phyloP scores from a whole-genome alignment of 2,329 filamentous ascomycete species.

The Fusarium verrucosum region DNA sequence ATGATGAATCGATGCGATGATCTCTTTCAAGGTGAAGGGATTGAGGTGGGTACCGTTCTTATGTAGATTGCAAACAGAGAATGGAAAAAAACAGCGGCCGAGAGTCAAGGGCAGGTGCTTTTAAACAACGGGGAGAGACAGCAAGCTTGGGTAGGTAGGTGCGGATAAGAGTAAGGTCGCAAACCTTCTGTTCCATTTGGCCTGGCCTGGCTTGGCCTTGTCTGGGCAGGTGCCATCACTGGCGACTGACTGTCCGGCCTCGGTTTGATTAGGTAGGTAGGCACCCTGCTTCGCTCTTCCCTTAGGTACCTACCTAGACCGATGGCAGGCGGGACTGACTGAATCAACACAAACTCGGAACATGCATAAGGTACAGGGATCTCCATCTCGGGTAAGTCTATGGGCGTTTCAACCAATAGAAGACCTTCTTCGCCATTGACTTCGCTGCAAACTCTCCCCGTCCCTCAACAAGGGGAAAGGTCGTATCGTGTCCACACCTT shows the following conservation, averaged over 20 bases:
- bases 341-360: constrained; percentile 27
- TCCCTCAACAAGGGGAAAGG: constrained; percentile 32
- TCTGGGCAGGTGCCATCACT: constrained; percentile 35
- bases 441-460: constrained; percentile 26
- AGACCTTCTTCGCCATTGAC: constrained; percentile 22
- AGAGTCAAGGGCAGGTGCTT: constrained; percentile 35
- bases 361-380: constrained; percentile 22
- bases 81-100: constrained; percentile 16
- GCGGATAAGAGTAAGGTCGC: background rate
- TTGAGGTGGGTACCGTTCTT: constrained; percentile 20
- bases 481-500: constrained; percentile 29
- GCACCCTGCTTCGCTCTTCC: constrained; percentile 32
- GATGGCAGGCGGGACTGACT: no score
- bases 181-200: constrained; percentile 32
- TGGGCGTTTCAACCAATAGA: constrained; percentile 16
- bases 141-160: constrained; percentile 13
- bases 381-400: constrained; percentile 10
- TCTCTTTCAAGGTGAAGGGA: constrained; percentile 12
- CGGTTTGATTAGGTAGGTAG: constrained; percentile 41
- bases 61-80: constrained; percentile 24
- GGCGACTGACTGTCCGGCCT: constrained; percentile 35
- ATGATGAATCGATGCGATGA: constrained; percentile 33
- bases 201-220: constrained; percentile 37
- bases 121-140: constrained; percentile 32
- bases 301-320: no score